Conservation (phyloP, 2,329 filamentous ascomycete species). For the Botrytis fragariae region DNA sequence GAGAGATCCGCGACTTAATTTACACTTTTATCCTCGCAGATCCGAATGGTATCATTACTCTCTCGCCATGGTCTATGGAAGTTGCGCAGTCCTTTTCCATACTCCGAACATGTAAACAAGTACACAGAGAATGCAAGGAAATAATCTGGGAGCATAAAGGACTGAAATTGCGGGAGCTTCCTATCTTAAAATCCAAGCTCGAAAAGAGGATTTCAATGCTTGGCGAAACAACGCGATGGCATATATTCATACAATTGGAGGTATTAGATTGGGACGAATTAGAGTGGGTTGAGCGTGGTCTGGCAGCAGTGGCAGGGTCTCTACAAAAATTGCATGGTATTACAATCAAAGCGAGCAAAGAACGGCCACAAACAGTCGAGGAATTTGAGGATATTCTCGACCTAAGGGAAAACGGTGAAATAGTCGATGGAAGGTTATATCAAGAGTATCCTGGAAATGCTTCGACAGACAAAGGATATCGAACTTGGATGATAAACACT, state of each 20-base stretch:
- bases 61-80: constrained; percentile 34
- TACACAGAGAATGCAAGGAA: constrained; percentile 36
- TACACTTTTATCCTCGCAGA: constrained; percentile 33
- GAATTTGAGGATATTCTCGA: constrained; percentile 34
- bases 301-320: constrained; percentile 1
- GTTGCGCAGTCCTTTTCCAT: constrained; percentile 32
- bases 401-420: constrained; percentile 29
- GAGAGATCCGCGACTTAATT: constrained; percentile 37
- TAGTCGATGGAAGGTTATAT: constrained; percentile 34
- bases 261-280: constrained; percentile 36
- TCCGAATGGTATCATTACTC: constrained; percentile 27
- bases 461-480: not conserved
- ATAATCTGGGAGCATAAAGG: constrained; percentile 34
- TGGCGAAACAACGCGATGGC: constrained; percentile 11
- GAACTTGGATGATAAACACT: constrained; percentile 27
- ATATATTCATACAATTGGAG: constrained; percentile 33
- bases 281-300: constrained; percentile 28
- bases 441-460: constrained; percentile 19
- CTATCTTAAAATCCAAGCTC: constrained; percentile 28
- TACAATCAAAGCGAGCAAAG: constrained; percentile 30
- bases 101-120: constrained; percentile 35
- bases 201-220: not conserved
- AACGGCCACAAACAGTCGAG: constrained; percentile 30
- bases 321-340: constrained; percentile 23
- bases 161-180: constrained; percentile 26